A percentile compares a stretch with the other conserved stretches of the same genome.
These are phyloP conservation scores for Talaromyces verruculosus DNA, from an alignment of 2,329 filamentous ascomycete genomes.

Conservation along the genomic window DNA sequence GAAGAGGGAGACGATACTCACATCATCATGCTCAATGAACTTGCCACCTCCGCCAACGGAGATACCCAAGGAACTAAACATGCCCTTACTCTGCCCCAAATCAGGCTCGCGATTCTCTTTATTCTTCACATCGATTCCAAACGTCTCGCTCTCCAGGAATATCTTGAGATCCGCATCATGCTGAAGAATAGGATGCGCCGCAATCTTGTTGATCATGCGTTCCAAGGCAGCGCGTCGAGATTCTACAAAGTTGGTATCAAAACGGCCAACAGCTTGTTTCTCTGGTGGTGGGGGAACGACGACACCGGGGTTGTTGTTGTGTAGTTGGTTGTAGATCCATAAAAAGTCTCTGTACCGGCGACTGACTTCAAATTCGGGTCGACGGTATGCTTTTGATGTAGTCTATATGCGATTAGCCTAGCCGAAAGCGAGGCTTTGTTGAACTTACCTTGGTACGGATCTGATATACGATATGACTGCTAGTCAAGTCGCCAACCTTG, in stretches of 20 bases:
- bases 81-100: conserved; percentile 85
- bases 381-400: conserved; percentile 91
- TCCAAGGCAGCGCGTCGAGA: conserved; percentile 86
- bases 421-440: conserved; percentile 19
- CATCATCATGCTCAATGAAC: conserved; percentile 97
- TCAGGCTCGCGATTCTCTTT: conserved; percentile 89
- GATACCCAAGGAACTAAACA: conserved; percentile 81
- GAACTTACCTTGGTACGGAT: conserved; percentile 79
- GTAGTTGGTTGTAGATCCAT: conserved; percentile 94
- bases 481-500: conserved; percentile 95
- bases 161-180: conserved; percentile 93
- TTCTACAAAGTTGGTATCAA: conserved; percentile 96
- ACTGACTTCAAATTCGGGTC: conserved; percentile 89
- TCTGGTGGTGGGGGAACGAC: conserved; percentile 95
- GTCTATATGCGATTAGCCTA: conserved; percentile 57
- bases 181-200: conserved; percentile 83
- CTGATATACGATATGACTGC: conserved; percentile 95
- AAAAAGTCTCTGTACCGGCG: conserved; percentile 94
- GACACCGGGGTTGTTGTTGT: conserved; percentile 90
- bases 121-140: conserved; percentile 96
- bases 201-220: conserved; percentile 96
- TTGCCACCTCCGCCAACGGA: conserved; percentile 75
- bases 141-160: conserved; percentile 93
- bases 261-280: conserved; percentile 94
- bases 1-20: conserved; percentile 46